phyloP scores from a whole-genome alignment of 495 filamentous ascomycete genomes.

The Xylaria bambusicola region DNA sequence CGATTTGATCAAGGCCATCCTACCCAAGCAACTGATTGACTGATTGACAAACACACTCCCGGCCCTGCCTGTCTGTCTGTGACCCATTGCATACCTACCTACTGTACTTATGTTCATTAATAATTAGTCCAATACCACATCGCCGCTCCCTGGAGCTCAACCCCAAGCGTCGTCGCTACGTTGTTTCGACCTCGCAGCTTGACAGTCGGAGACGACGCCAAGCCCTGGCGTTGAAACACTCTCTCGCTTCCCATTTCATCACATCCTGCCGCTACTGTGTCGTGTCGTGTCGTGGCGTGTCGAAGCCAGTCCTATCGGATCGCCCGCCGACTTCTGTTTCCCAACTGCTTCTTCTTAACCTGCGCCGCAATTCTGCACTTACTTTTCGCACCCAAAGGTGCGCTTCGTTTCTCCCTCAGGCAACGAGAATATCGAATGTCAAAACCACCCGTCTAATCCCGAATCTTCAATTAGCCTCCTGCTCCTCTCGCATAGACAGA shows the following conservation, averaged over 20 bases:
- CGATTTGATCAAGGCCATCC: too few relatives aligned
- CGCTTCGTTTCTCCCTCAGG: not conserved
- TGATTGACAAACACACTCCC: too few relatives aligned
- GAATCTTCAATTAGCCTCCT: constrained; percentile 11
- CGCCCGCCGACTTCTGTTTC: constrained; percentile 1
- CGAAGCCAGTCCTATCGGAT: constrained; percentile 8
- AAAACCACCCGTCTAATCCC: not conserved
- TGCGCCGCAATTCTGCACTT: not conserved
- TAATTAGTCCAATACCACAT: constrained; percentile 3
- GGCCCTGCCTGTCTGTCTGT: not conserved
- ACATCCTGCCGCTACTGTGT: constrained; percentile 13
- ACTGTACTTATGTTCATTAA: not conserved
- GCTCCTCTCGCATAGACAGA: not conserved
- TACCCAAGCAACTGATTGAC: not conserved
- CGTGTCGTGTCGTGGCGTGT: constrained; percentile 10
- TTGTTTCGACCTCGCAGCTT: constrained; percentile 19
- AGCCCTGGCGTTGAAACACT: constrained; percentile 25
- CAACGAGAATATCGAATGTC: constrained; percentile 3
- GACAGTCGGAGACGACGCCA: constrained; percentile 17
- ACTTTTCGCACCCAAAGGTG: not conserved
- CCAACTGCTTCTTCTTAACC: not conserved
- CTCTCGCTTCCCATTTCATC: constrained; percentile 1
- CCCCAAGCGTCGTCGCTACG: not conserved
- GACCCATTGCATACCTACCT: not conserved
- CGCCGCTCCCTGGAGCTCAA: not conserved